Evolutionary conservation across 306 rosid species (phyloP).

Genomic region (Cicer yamashitae): DNA sequence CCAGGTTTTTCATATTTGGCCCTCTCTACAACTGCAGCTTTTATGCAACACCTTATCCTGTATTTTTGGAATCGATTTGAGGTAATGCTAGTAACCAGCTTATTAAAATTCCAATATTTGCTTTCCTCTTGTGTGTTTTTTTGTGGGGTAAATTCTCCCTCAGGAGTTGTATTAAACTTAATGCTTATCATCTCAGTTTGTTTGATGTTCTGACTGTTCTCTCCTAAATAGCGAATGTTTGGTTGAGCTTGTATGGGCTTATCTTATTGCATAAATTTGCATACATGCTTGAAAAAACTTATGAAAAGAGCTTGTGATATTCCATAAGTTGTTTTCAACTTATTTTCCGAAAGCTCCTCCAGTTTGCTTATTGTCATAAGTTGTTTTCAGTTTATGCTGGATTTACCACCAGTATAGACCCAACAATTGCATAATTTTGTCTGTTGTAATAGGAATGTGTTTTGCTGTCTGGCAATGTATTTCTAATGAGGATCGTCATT

Average conservation of each 20-base stretch:
- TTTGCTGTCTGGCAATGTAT: conserved; percentile 17
- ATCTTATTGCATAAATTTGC: background rate
- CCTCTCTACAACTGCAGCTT: conserved; percentile 95
- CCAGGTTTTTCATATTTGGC: conserved; percentile 98
- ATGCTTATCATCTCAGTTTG: conserved; percentile 3
- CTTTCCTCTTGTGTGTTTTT: background rate
- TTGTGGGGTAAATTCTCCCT: background rate
- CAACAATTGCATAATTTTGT: background rate
- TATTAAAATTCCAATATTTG: conserved; percentile 2
- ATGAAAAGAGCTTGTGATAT: background rate
- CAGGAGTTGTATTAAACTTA: background rate
- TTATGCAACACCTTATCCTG: conserved; percentile 94
- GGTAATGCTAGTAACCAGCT: conserved; percentile 54
- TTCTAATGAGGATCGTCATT: background rate
- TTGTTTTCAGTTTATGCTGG: background rate
- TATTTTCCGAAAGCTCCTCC: background rate
- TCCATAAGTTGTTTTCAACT: background rate
- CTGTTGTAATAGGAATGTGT: conserved; percentile 3
- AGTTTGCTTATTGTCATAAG: background rate
- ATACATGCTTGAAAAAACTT: background rate
- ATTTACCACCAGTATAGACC: conserved; percentile 12
- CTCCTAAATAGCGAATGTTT: background rate
- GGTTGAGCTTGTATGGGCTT: background rate
- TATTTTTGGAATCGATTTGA: conserved; percentile 98
- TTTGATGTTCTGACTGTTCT: background rate